phyloP scores from a whole-genome alignment of 352 stramenopile genomes.

The Phytophthora gonapodyides region DNA sequence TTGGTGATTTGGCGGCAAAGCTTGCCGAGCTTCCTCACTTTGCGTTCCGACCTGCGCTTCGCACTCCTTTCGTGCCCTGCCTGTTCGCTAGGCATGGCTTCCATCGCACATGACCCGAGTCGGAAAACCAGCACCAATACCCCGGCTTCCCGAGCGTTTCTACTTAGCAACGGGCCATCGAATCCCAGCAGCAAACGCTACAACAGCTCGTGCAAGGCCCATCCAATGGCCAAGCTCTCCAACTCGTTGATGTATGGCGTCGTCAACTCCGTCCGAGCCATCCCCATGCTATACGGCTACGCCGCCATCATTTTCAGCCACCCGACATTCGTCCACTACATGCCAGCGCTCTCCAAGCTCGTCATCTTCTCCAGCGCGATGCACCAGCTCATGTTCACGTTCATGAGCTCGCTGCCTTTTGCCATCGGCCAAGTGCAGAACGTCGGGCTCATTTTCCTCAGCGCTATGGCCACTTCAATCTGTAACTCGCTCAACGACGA shows the following conservation, averaged over 20 bases:
- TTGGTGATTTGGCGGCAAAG: constrained; percentile 22
- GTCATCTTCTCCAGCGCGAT: constrained; percentile 95
- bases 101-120: constrained; percentile 26
- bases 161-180: constrained; percentile 22
- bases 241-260: constrained; percentile 83
- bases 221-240: constrained; percentile 41
- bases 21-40: constrained; percentile 11
- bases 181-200: constrained; percentile 12
- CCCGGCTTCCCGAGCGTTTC: constrained; percentile 21
- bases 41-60: constrained; percentile 19
- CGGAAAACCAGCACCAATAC: constrained; percentile 15
- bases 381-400: constrained; percentile 91
- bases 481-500: constrained; percentile 73
- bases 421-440: constrained; percentile 98
- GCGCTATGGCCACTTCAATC: constrained; percentile 91
- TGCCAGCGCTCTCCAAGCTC: constrained; percentile 93
- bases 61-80: neutral
- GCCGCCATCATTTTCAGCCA: constrained; percentile 95
- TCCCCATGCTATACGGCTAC: constrained; percentile 95
- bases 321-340: constrained; percentile 83
- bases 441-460: constrained; percentile 97
- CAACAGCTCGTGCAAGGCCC: constrained; percentile 3
- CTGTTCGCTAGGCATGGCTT: constrained; percentile 20
- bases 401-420: constrained; percentile 93
- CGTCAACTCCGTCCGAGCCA: constrained; percentile 94